phyloP scores from a whole-genome alignment of 1,284 basidiomycete species.

The Athelia sp. region DNA sequence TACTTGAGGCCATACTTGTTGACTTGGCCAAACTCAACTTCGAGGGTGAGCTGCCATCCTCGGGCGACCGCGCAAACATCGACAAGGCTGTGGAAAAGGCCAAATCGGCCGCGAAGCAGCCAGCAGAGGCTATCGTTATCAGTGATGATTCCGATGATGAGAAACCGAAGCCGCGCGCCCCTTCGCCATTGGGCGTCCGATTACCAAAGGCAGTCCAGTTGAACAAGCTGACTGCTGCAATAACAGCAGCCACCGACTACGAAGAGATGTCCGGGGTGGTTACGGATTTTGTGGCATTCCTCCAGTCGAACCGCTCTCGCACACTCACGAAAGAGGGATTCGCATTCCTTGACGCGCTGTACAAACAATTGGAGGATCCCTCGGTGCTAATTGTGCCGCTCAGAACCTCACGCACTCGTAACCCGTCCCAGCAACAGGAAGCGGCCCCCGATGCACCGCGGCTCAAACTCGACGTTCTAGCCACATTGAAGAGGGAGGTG shows the following conservation, averaged over 20 bases:
- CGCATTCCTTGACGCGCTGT: slow-evolving; percentile 58
- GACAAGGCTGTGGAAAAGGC: slow-evolving; percentile 28
- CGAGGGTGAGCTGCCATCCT: slow-evolving; percentile 33
- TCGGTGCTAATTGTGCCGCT: slow-evolving; percentile 51
- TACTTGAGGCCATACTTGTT: slow-evolving; percentile 49
- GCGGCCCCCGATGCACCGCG: slow-evolving; percentile 34
- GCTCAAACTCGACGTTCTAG: slow-evolving; percentile 54
- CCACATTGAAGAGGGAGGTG: slow-evolving; percentile 50
- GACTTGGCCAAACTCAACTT: slow-evolving; percentile 56
- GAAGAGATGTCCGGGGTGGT: slow-evolving; percentile 44
- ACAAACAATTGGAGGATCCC: slow-evolving; percentile 64
- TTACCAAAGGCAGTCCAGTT: slow-evolving; percentile 48
- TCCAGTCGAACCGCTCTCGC: slow-evolving; percentile 58
- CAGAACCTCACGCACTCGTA: slow-evolving; percentile 41
- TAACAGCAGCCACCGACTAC: slow-evolving; percentile 49
- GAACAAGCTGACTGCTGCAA: slow-evolving; percentile 36
- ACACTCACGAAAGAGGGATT: slow-evolving; percentile 69
- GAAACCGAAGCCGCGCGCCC: too few species aligned
- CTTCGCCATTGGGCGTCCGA: slow-evolving; percentile 24
- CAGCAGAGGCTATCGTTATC: slow-evolving; percentile 41
- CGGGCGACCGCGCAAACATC: slow-evolving; percentile 46
- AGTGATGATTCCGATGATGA: slow-evolving; percentile 23
- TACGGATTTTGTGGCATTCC: slow-evolving; percentile 49
- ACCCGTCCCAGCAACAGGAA: slow-evolving; percentile 22
- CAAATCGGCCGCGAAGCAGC: slow-evolving; percentile 24